These are phyloP conservation scores for Taiozyma sp. DNA, from an alignment of 1,139 yeast genomes.

Conservation along the genomic window DNA sequence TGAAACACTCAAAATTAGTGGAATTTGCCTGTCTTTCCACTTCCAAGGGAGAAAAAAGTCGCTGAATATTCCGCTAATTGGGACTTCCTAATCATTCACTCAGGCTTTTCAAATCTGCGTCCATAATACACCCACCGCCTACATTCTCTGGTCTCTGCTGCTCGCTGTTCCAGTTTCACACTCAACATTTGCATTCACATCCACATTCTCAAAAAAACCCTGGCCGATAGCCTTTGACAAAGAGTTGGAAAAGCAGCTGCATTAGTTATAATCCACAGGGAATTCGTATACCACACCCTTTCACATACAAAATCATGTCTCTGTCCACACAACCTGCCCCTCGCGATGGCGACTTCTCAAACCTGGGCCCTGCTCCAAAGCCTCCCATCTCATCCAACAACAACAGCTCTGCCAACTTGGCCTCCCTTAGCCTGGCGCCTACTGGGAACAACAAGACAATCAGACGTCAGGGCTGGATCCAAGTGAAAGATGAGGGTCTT, in stretches of 20 bases:
- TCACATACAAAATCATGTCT: conserved; percentile 27
- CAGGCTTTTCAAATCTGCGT: not conserved
- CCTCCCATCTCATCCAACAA: conserved; percentile 30
- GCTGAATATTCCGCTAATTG: not conserved
- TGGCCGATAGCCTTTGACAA: not conserved
- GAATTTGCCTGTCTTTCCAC: no score
- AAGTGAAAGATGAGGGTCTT: conserved; percentile 86
- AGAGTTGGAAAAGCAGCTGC: not conserved
- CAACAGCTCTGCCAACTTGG: conserved; percentile 27
- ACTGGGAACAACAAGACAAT: conserved; percentile 20
- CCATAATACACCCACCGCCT: not conserved
- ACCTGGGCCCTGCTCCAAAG: conserved; percentile 40
- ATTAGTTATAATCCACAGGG: no score
- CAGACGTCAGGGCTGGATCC: conserved; percentile 72
- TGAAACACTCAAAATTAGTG: not conserved
- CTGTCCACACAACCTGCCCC: conserved; percentile 41
- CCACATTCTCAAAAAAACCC: not conserved
- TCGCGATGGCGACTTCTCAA: conserved; percentile 35
- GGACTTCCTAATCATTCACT: not conserved
- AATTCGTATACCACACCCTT: not conserved
- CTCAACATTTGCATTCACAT: not conserved
- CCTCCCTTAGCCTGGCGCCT: conserved; percentile 18
- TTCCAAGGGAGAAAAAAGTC: not conserved
- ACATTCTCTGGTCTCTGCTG: not conserved
- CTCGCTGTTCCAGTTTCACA: not conserved